Base-by-base conservation (phyloP, 177 flowering plant species). In the Vitis hybrid region DNA sequence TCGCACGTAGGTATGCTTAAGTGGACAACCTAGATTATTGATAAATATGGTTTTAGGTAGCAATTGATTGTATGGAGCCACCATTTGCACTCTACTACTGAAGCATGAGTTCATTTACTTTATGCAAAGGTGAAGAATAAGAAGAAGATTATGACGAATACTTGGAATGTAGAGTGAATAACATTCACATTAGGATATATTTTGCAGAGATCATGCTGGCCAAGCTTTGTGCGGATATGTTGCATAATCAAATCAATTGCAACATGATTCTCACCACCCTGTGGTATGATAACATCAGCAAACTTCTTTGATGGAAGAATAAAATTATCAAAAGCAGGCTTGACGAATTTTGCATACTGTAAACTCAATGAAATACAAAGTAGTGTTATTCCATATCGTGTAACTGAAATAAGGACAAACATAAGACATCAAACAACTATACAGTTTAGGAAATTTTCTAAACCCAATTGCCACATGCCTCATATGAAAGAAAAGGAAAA, bases 321-420 rank as follows among this genome's bases (percentile, higher is more conserved):
- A 85, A 93, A 95, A 79, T 93, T 97, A 78, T 95, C 98, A 88
- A 95, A 95, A 71, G 98, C 98, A 74, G 98, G 99, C 80, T 93
- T 95, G 62, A 95, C 99, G 86, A 95, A 95, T 81, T 95, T 95
- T 9, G 97, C 98, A 86, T 95, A 95, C 99, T 95, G 92, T 84
- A 81, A 18, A 75, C 61, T 53, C n/a, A 65, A 73, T 41, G 64
- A 14, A 56, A 68, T 30, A 59, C 5, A 32, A 32, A 32, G 41
- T 6, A 32, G 41, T 6, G 41, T 32, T 2, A 2, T 32, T 32
- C 41, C 6, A 32, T 32, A 32, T 32, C 4, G 41, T 21, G 41
- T 32, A 32, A 32, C 3, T 32, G 41, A 32, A 32, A 32, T 32
- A 3, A 32, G 41, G 41, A 32, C 0, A 32, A 0, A 0, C 41